Evolutionary conservation across 371 early-diverging fungal species (phyloP).

Genomic region (Batkoa obscura): DNA sequence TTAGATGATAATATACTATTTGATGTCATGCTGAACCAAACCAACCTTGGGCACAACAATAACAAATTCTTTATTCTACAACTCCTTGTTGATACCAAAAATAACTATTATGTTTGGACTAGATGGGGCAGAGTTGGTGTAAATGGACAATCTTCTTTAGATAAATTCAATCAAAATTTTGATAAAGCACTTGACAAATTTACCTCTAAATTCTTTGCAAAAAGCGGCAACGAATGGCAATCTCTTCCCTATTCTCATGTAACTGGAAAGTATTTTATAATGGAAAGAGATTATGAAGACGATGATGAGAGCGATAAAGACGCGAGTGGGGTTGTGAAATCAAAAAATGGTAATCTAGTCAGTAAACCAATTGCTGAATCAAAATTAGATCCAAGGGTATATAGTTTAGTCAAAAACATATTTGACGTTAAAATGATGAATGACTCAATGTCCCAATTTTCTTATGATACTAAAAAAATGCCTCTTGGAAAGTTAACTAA

Average conservation of each 20-base stretch:
- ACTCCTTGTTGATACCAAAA: constrained; percentile 14
- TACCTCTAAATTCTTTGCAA: constrained; percentile 29
- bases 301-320: not conserved
- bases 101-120: constrained; percentile 31
- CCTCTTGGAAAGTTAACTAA: constrained; percentile 41
- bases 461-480: constrained; percentile 29
- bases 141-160: constrained; percentile 23
- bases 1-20: constrained; percentile 10
- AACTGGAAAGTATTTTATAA: constrained; percentile 13
- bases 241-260: constrained; percentile 11
- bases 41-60: constrained; percentile 16
- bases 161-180: constrained; percentile 22
- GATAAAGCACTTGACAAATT: constrained; percentile 29
- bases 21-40: constrained; percentile 27
- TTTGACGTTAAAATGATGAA: not conserved
- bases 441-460: not conserved
- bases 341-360: no score
- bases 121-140: constrained; percentile 32
- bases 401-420: not conserved
- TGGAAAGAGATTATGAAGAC: not conserved
- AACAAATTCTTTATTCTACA: constrained; percentile 36
- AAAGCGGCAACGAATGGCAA: constrained; percentile 32
- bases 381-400: not conserved
- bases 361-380: not conserved
- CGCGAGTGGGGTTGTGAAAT: no score